Evolutionary conservation across 1,284 basidiomycete genomes (phyloP).

Genomic region (Cutaneotrichosporon sp.): DNA sequence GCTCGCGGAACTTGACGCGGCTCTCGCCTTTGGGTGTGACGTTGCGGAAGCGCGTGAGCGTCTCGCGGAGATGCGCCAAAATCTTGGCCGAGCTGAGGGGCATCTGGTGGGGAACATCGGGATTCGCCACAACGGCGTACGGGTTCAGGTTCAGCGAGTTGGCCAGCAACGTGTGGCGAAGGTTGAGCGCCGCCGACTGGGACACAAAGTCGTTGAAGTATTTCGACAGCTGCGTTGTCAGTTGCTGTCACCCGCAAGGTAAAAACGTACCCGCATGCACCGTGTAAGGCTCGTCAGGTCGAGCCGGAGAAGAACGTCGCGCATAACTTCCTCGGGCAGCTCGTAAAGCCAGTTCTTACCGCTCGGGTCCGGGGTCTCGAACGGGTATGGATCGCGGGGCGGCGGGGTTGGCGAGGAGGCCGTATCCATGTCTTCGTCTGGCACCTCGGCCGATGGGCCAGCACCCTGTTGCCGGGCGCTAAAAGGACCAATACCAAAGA

Average conservation of each 20-base stretch:
- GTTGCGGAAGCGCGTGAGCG: slow-evolving; percentile 38
- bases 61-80: slow-evolving; percentile 34
- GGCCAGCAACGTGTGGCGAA: slow-evolving; percentile 72
- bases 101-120: slow-evolving; percentile 20
- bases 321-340: slow-evolving; percentile 33
- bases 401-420: background rate
- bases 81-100: slow-evolving; percentile 48
- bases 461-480: background rate
- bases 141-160: slow-evolving; percentile 62
- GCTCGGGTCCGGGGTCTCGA: slow-evolving; percentile 2
- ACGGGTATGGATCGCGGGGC: slow-evolving; percentile 10
- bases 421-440: background rate
- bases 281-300: slow-evolving; percentile 18
- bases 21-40: slow-evolving; percentile 23
- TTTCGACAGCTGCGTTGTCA: slow-evolving; percentile 10
- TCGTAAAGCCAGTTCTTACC: slow-evolving; percentile 5
- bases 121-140: slow-evolving; percentile 39
- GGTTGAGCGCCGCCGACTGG: slow-evolving; percentile 50
- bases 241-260: background rate
- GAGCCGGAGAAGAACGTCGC: slow-evolving; percentile 24
- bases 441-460: background rate
- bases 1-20: slow-evolving; percentile 30
- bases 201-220: slow-evolving; percentile 19
- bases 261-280: slow-evolving; percentile 23
- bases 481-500: background rate